Percentiles rank a stretch among this genome's conserved stretches.
Conservation (phyloP, 805 yeast species). For the Cyberlindnera maclurae region DNA sequence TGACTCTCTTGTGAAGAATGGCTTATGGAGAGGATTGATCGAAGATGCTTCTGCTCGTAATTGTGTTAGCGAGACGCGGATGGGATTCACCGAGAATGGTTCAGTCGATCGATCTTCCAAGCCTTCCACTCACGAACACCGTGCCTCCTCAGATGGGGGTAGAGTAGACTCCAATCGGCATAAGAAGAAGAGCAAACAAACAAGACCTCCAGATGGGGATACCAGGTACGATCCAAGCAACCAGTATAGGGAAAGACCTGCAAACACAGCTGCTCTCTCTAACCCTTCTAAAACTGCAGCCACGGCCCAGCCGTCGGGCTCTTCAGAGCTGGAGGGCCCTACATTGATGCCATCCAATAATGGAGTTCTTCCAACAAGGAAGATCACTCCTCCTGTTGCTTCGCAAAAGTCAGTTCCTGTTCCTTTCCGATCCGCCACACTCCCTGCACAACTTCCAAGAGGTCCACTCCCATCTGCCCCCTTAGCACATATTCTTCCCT, state of each 20-base stretch:
- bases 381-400: neutral
- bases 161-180: too few species aligned
- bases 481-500: too few species aligned
- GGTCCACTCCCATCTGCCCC: neutral
- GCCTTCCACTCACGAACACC: too few species aligned
- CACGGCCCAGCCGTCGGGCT: neutral
- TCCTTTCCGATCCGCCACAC: constrained; percentile 1
- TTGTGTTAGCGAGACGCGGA: constrained; percentile 10
- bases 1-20: constrained; percentile 54
- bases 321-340: too few species aligned
- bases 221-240: too few species aligned
- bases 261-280: too few species aligned
- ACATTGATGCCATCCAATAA: neutral
- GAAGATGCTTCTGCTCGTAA: constrained; percentile 53
- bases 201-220: too few species aligned
- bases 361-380: neutral
- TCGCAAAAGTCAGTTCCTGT: neutral
- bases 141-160: too few species aligned
- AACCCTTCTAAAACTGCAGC: too few species aligned
- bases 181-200: too few species aligned
- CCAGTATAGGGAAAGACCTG: too few species aligned
- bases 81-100: constrained; percentile 14
- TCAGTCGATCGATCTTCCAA: neutral
- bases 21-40: constrained; percentile 68
- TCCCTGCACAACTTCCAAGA: neutral